Conservation (phyloP, 768 basidiomycete species). For the Phaeolepiota aurea region DNA sequence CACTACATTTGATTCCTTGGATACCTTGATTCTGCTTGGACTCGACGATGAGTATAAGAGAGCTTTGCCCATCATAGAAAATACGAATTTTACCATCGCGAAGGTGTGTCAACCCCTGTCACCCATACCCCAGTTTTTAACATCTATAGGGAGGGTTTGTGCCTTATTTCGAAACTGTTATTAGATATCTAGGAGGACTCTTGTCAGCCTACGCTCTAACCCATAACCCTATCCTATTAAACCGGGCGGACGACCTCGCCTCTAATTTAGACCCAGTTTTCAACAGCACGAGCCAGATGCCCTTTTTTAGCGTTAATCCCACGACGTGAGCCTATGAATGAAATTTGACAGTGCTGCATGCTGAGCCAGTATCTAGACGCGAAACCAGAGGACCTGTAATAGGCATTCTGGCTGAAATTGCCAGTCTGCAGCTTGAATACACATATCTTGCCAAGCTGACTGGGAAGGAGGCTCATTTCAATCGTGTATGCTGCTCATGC, state of each 20-base stretch:
- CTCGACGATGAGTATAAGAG: constrained; percentile 61
- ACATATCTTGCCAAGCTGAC: constrained; percentile 76
- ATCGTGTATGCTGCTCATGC: constrained; percentile 23
- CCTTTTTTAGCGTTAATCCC: constrained; percentile 64
- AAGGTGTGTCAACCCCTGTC: constrained; percentile 21
- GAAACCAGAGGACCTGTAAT: constrained; percentile 19
- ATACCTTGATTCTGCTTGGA: constrained; percentile 80
- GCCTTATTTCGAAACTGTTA: constrained; percentile 81
- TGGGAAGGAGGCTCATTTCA: constrained; percentile 54
- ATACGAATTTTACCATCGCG: constrained; percentile 39
- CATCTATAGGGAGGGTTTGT: constrained; percentile 18
- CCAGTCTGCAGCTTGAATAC: constrained; percentile 77
- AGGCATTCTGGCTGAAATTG: constrained; percentile 69
- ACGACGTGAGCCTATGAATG: constrained; percentile 34
- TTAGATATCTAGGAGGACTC: constrained; percentile 85
- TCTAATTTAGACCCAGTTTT: constrained; percentile 67
- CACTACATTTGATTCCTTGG: constrained; percentile 73
- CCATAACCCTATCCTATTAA: constrained; percentile 48
- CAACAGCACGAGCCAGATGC: constrained; percentile 60
- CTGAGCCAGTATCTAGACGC: constrained; percentile 21
- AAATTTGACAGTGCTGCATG: too few relatives aligned
- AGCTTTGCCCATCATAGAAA: constrained; percentile 45
- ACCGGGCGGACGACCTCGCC: constrained; percentile 73
- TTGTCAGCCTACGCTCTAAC: constrained; percentile 79
- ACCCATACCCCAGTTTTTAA: constrained; percentile 1